Evolutionary conservation across 2,329 filamentous ascomycete species (phyloP).

Genomic region (Sclerotinia sclerotiorum): DNA sequence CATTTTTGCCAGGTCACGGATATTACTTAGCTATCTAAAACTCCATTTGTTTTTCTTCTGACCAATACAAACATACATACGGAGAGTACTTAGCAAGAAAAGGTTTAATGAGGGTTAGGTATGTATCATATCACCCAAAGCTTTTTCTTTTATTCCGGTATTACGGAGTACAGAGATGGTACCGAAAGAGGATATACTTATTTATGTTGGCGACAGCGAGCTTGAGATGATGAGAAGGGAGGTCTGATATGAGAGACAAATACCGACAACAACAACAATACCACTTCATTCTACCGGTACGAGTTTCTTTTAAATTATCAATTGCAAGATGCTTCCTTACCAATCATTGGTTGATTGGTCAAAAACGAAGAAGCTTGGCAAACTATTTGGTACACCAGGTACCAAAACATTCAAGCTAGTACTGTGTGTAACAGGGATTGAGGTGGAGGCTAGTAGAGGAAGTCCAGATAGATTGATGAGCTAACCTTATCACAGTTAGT

Average conservation of each 20-base stretch:
- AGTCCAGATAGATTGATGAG: neutral
- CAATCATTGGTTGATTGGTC: neutral
- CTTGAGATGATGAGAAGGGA: neutral
- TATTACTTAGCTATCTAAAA: neutral
- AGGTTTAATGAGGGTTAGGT: neutral
- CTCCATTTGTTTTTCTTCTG: neutral
- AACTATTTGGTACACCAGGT: neutral
- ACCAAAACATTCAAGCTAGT: neutral
- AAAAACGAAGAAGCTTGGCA: slow-evolving; percentile 7
- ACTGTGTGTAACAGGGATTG: neutral
- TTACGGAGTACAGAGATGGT: neutral
- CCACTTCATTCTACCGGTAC: no score
- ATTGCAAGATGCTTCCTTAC: no score
- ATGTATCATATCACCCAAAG: neutral
- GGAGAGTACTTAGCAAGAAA: neutral
- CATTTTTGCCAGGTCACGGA: slow-evolving; percentile 4
- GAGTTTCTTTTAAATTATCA: no score
- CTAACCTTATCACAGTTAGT: neutral
- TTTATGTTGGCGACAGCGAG: neutral
- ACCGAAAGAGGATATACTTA: neutral
- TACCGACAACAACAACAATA: neutral
- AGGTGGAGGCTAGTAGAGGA: neutral
- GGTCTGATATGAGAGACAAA: neutral
- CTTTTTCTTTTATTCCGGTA: neutral
- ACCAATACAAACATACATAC: neutral